Percentiles rank a stretch among this genome's conserved stretches.
Evolutionary conservation across 2,329 filamentous ascomycete species (phyloP).

Genomic region (Fusarium longipes): DNA sequence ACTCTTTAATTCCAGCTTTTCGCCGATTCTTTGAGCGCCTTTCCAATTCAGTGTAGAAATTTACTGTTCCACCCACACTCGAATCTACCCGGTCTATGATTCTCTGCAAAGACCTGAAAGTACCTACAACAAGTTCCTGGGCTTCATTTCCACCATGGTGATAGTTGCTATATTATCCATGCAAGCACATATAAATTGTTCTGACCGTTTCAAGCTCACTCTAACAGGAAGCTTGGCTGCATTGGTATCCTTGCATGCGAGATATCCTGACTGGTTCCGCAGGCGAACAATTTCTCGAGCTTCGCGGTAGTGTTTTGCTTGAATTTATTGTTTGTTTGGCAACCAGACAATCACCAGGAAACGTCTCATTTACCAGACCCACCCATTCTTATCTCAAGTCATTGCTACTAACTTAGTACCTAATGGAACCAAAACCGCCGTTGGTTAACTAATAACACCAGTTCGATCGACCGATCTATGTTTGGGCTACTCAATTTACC

Average conservation of each 20-base stretch:
- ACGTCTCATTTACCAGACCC: constrained; percentile 13
- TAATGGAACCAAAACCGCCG: constrained; percentile 2
- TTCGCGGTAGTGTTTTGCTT: background rate
- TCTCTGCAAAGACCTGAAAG: constrained; percentile 10
- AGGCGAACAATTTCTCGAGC: background rate
- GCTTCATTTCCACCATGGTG: constrained; percentile 44
- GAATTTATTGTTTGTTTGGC: background rate
- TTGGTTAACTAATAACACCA: background rate
- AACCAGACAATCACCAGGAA: constrained; percentile 8
- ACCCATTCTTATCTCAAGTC: constrained; percentile 3
- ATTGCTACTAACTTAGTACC: background rate
- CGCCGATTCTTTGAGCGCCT: background rate
- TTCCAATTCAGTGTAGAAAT: constrained; percentile 3
- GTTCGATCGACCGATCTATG: constrained; percentile 16
- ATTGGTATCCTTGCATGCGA: constrained; percentile 9
- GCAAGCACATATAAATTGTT: background rate
- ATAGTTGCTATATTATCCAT: constrained; percentile 31
- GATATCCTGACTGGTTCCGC: constrained; percentile 1
- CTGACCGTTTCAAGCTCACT: constrained; percentile 9
- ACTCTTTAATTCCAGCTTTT: constrained; percentile 1
- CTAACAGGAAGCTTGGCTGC: background rate
- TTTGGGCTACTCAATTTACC: constrained; percentile 19
- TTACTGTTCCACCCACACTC: constrained; percentile 12
- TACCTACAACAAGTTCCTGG: constrained; percentile 4
- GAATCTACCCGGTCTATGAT: constrained; percentile 1